These are phyloP conservation scores for Saccharomycopsis capsularis DNA, from an alignment of 805 yeast species.

Conservation along the genomic window DNA sequence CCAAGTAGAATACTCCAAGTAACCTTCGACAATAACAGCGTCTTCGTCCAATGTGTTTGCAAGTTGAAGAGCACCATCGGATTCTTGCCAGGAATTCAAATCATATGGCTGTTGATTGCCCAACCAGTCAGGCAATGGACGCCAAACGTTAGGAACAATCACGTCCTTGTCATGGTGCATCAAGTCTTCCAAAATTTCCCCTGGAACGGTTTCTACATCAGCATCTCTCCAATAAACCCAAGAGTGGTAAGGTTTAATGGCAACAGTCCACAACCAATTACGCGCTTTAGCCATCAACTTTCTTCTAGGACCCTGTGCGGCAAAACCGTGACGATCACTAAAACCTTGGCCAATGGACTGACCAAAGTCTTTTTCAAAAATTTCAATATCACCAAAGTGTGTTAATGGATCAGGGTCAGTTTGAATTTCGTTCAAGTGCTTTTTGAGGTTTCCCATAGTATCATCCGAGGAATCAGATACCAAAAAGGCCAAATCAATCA, in stretches of 20 bases:
- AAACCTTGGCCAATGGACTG: constrained; percentile 82
- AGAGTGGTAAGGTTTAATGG: constrained; percentile 75
- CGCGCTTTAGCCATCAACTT: constrained; percentile 83
- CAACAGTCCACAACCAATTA: constrained; percentile 71
- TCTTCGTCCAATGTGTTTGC: constrained; percentile 65
- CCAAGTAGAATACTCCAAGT: constrained; percentile 82
- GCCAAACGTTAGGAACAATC: constrained; percentile 86
- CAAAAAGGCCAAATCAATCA: constrained; percentile 73
- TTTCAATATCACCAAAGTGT: constrained; percentile 64
- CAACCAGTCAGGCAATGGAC: constrained; percentile 89
- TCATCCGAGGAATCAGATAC: constrained; percentile 70
- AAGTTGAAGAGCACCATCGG: constrained; percentile 62
- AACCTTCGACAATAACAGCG: constrained; percentile 84
- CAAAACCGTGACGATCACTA: constrained; percentile 75
- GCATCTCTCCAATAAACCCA: constrained; percentile 93
- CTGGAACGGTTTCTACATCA: constrained; percentile 78
- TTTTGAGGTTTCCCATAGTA: constrained; percentile 49
- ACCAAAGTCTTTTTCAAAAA: constrained; percentile 78
- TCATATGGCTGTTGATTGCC: constrained; percentile 93
- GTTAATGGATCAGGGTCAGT: constrained; percentile 38
- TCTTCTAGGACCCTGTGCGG: constrained; percentile 78
- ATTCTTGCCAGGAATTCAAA: constrained; percentile 93
- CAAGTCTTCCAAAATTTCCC: constrained; percentile 63
- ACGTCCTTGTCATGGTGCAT: constrained; percentile 68
- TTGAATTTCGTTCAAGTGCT: constrained; percentile 57